Percentiles rank a stretch among this genome's conserved stretches.
phyloP scores from a whole-genome alignment of 768 basidiomycete species.

The Hypholoma fasciculare region DNA sequence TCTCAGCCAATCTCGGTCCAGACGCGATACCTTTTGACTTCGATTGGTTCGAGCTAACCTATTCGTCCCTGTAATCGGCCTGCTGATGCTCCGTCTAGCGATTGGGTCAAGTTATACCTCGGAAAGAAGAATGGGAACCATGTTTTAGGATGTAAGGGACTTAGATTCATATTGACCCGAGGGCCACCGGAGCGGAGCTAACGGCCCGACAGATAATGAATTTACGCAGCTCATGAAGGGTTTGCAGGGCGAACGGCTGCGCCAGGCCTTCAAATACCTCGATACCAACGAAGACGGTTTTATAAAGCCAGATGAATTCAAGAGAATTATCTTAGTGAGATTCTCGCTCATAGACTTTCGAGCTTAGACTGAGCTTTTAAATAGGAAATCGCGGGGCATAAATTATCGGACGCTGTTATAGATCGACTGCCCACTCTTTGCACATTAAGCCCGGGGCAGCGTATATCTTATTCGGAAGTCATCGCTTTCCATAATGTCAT shows the following conservation, averaged over 20 bases:
- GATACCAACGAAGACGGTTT: slow-evolving; percentile 92
- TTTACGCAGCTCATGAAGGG: slow-evolving; percentile 99
- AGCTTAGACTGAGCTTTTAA: slow-evolving; percentile 3
- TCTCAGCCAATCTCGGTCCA: slow-evolving; percentile 74
- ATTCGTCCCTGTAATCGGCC: background rate
- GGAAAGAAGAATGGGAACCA: slow-evolving; percentile 91
- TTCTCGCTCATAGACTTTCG: background rate
- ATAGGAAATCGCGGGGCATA: slow-evolving; percentile 96
- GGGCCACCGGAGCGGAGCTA: background rate
- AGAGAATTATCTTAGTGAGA: slow-evolving; percentile 88
- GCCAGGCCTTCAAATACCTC: slow-evolving; percentile 93
- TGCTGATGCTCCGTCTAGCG: slow-evolving; percentile 39
- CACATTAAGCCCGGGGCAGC: slow-evolving; percentile 83
- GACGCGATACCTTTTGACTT: slow-evolving; percentile 94
- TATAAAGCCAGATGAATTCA: slow-evolving; percentile 92
- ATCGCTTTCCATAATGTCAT: slow-evolving; percentile 97
- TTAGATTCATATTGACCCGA: background rate
- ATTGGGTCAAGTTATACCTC: slow-evolving; percentile 96
- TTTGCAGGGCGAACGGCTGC: slow-evolving; percentile 93
- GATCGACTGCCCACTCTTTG: slow-evolving; percentile 92
- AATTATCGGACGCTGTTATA: slow-evolving; percentile 91
- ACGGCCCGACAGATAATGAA: slow-evolving; percentile 68
- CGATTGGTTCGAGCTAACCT: slow-evolving; percentile 56
- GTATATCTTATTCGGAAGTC: slow-evolving; percentile 96
- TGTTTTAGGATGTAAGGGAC: slow-evolving; percentile 82